phyloP scores from a whole-genome alignment of 306 rosid genomes.

The Quercus dentata region DNA sequence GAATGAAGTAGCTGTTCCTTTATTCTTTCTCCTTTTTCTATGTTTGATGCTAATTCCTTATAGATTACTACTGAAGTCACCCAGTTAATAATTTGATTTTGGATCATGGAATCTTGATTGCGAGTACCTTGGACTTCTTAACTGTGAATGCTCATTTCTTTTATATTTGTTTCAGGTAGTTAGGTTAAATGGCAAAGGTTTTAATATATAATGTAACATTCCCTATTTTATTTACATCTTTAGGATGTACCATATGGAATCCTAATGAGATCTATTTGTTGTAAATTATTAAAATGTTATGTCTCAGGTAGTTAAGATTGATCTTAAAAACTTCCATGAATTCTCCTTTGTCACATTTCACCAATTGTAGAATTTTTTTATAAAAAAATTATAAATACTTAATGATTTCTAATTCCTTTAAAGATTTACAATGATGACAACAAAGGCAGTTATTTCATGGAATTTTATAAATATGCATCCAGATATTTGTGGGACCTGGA shows the following conservation, averaged over 20 bases:
- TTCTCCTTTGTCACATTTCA: no score
- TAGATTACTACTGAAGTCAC: background rate
- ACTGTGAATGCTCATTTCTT: background rate
- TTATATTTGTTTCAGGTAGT: background rate
- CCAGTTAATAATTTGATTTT: background rate
- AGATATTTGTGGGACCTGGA: no score
- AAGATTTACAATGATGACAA: no score
- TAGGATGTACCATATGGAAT: background rate
- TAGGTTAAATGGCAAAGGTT: background rate
- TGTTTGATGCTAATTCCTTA: background rate
- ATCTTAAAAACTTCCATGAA: no score
- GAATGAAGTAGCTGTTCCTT: conserved; percentile 19
- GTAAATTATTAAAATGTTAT: background rate
- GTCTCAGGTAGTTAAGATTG: background rate
- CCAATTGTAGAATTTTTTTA: no score
- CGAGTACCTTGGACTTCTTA: background rate
- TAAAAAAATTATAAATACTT: no score
- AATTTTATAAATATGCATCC: no score
- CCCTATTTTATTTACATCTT: background rate
- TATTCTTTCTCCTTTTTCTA: background rate
- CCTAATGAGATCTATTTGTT: background rate
- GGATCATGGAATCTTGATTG: background rate
- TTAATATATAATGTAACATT: background rate
- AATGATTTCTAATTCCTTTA: no score
- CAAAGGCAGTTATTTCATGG: no score